Evolutionary conservation across 805 yeast species (phyloP), one percentile per base, ranked within the genome.

Genomic region (Kodamaea restingae): DNA sequence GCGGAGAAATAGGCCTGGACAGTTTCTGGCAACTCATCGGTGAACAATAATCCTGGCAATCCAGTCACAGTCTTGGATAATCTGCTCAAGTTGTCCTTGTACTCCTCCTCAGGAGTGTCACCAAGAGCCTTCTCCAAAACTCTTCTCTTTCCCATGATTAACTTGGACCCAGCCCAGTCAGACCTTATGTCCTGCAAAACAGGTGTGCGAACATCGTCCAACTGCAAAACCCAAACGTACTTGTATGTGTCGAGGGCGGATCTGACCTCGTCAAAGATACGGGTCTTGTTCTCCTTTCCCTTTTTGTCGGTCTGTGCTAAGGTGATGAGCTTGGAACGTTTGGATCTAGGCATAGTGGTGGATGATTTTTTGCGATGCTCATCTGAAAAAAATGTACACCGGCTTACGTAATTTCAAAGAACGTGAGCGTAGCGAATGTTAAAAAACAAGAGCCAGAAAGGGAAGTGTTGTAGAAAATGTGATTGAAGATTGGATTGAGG

Each of bases 291-390:
- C 53, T 87, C 97, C 50, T 82, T 81, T 36, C 96, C 96, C 60
- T 93, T 93, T 66, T 88, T 93, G 51, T 88, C 97, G 47, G 98
- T 91, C 60, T 91, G 91, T 27, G 99, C 93, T 52, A 93, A 73
- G 10, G 98, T 86, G 45, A 93, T 95, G 52, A 90, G 81, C 80
- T 87, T 93, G 51, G 96, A 84, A 78, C 98, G 91, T 63, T 81
- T 90, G 26, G 97, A 88, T 76, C 95, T 87, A 46, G 98, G 97
- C 98, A 91, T 91, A 42, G 50, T 30, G 30, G 22, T 11, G 32
- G 18, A n/a, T 11, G 15, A 7, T 14, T 22, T 27, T 39, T 29
- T 32, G 18, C 28, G 28, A 49, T 49, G 52, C 61, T 56, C 61
- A 56, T 55, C 61, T 42, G 15, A 39, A 39, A 33, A 40, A 40